Evolutionary conservation across 176 grass and related monocot species (phyloP).

Genomic region (Poa annua): DNA sequence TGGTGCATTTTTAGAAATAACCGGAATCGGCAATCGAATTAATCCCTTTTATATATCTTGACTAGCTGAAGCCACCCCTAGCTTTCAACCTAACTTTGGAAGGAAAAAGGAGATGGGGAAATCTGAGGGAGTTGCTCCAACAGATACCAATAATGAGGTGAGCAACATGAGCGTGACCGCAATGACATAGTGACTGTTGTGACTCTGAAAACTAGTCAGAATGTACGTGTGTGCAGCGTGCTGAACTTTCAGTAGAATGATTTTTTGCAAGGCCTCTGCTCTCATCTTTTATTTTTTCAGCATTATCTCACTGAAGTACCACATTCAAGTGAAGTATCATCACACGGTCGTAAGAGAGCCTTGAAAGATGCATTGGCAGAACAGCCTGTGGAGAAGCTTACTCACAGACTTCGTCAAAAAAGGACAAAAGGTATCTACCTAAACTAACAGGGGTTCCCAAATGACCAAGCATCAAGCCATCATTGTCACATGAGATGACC

Average conservation of each 20-base stretch:
- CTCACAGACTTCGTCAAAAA: slow-evolving; percentile 55
- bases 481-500: neutral
- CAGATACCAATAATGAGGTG: slow-evolving; percentile 32
- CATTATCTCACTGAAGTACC: slow-evolving; percentile 36
- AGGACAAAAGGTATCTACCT: slow-evolving; percentile 58
- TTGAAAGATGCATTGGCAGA: slow-evolving; percentile 33
- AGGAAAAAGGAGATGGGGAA: slow-evolving; percentile 44
- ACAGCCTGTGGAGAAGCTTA: slow-evolving; percentile 51
- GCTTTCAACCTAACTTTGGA: slow-evolving; percentile 43
- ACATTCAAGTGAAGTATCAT: slow-evolving; percentile 39
- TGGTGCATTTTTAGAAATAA: neutral
- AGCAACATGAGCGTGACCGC: neutral
- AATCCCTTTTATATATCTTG: too few species aligned
- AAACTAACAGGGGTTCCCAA: neutral
- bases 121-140: slow-evolving; percentile 15
- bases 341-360: slow-evolving; percentile 34
- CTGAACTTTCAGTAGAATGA: neutral
- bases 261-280: slow-evolving; percentile 7
- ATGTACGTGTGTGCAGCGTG: slow-evolving; percentile 16
- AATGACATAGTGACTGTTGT: slow-evolving; percentile 19
- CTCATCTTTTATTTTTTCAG: slow-evolving; percentile 17
- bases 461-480: neutral
- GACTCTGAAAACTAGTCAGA: slow-evolving; percentile 24
- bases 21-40: neutral
- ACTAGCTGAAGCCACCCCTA: slow-evolving; percentile 26